Evolutionary conservation across 257 asterid genomes (phyloP), one percentile per base, ranked within the genome.

Genomic region (Schizonepeta tenuifolia): DNA sequence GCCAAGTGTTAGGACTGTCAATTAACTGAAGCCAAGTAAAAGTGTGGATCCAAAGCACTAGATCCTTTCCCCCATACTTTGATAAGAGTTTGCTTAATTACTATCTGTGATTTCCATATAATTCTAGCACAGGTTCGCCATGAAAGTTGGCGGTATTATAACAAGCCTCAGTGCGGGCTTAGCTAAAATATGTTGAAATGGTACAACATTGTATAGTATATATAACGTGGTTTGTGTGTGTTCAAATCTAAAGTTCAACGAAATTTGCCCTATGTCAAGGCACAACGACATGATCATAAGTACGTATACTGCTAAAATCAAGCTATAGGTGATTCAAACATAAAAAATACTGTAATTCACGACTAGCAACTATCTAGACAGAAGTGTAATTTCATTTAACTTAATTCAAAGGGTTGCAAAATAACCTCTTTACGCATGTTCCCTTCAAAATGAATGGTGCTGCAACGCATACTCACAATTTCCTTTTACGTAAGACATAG

Each of bases 81-180:
- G 28, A 28, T 28, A 2, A 55, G 43, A 15, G n/a, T n/a, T 31
- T 14, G 9, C 57, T 55, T 5, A 36, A 10, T 22, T 20, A 14
- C 63, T n/a, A 22, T 40, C 65, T 55, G 61, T 53, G 40, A 28
- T 40, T 55, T 13, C 9, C 4, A 14, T 40, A 56, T 9, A 20
- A 54, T 24, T 44, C 12, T 40, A 69, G 14, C 46, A 31, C 41
- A 38, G 11, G 43, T 69, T 56, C 14, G 20, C 14, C 44, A 14
- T 55, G 44, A 40, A 55, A 69, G 65, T 15, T 3, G 21, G 49
- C 12, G 31, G 47, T n/a, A 22, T 7, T 14, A 54, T 41, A 57
- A 44, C 47, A 70, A 70, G 59, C 18, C 53, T 17, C 59, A 11
- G n/a, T 28, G 51, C 13, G 28, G 58, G 35, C 59, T 43, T 43